These are phyloP conservation scores for Plasmodium falciparum DNA, from an alignment of 169 alveolate genomes.

Conservation along the genomic window DNA sequence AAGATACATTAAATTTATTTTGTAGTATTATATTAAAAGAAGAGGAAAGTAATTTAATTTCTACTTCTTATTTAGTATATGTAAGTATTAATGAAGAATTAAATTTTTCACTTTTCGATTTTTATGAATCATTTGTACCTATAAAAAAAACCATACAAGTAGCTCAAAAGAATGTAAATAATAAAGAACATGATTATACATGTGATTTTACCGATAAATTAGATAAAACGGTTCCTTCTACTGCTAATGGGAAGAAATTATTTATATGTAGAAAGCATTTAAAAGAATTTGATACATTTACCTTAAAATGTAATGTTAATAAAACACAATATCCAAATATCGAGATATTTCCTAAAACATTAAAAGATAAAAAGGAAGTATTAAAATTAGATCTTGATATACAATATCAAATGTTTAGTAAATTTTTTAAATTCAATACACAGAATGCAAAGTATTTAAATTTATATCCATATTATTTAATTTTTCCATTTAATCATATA, in stretches of 20 bases:
- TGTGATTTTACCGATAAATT: slow-evolving; percentile 41
- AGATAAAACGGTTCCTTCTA: not conserved
- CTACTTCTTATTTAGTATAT: slow-evolving; percentile 10
- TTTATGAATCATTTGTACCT: slow-evolving; percentile 12
- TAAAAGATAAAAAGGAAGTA: slow-evolving; percentile 17
- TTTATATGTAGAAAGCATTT: slow-evolving; percentile 45
- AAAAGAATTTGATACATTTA: slow-evolving; percentile 54
- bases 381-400: slow-evolving; percentile 14
- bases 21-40: slow-evolving; percentile 16
- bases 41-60: not conserved
- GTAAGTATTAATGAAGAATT: slow-evolving; percentile 54
- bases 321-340: slow-evolving; percentile 6
- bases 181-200: slow-evolving; percentile 22
- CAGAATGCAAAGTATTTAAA: not conserved
- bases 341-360: slow-evolving; percentile 14
- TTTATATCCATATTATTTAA: slow-evolving; percentile 21
- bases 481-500: slow-evolving; percentile 30
- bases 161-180: not conserved
- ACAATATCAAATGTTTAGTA: slow-evolving; percentile 20
- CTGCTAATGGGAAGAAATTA: slow-evolving; percentile 3
- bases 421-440: slow-evolving; percentile 5
- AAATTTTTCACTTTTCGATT: slow-evolving; percentile 30
- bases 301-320: slow-evolving; percentile 25
- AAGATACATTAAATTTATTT: slow-evolving; percentile 2
- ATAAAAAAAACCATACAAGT: slow-evolving; percentile 21